Conservation (phyloP, 2,329 filamentous ascomycete genomes). For the Aureobasidium zeae region DNA sequence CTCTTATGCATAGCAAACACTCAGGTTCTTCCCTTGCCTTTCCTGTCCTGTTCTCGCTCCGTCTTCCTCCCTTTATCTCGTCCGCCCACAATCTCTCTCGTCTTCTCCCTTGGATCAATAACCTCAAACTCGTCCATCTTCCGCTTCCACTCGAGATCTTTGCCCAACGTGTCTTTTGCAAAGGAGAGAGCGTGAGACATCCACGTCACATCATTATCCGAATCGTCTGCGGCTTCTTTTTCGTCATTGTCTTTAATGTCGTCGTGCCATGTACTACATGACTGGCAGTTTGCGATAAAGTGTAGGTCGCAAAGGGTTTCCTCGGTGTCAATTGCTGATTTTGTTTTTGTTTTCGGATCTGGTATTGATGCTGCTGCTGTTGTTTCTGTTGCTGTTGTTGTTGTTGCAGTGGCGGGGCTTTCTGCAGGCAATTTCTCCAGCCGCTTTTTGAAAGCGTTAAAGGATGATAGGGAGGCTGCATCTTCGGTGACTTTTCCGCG, state of each 20-base stretch:
- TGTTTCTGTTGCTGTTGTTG: neutral
- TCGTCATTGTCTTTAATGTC: conserved; percentile 52
- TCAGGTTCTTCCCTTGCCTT: neutral
- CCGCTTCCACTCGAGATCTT: conserved; percentile 79
- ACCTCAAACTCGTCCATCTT: conserved; percentile 83
- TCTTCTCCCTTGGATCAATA: conserved; percentile 70
- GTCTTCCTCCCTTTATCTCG: conserved; percentile 40
- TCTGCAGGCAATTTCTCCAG: conserved; percentile 44
- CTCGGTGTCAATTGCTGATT: conserved; percentile 53
- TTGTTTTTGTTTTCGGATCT: neutral
- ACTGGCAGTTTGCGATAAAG: conserved; percentile 92
- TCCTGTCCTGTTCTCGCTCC: conserved; percentile 17
- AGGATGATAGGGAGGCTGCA: conserved; percentile 54
- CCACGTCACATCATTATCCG: conserved; percentile 57
- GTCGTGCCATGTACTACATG: conserved; percentile 74
- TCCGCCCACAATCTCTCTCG: conserved; percentile 56
- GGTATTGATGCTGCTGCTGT: neutral
- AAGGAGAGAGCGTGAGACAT: conserved; percentile 80
- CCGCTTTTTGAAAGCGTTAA: conserved; percentile 72
- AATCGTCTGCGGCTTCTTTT: conserved; percentile 47
- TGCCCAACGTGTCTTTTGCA: conserved; percentile 80
- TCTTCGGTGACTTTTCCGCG: conserved; percentile 46
- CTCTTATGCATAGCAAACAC: neutral
- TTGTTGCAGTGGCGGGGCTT: neutral
- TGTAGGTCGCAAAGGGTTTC: conserved; percentile 80